A percentile compares a stretch with the other conserved stretches of the same genome.
These are phyloP conservation scores for Pseudogymnoascus sp. DNA, from an alignment of 2,329 filamentous ascomycete genomes.

Conservation along the genomic window DNA sequence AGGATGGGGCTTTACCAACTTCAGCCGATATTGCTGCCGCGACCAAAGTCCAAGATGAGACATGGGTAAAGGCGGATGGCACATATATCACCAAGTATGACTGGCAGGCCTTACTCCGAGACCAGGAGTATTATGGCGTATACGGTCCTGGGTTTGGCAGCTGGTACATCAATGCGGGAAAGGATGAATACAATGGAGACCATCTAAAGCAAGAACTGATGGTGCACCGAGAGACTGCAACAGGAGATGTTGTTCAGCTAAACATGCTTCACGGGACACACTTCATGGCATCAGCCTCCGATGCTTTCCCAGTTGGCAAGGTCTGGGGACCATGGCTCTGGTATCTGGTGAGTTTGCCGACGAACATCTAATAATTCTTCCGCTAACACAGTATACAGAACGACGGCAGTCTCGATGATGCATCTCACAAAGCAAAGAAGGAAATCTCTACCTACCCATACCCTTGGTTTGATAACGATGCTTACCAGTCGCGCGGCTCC, in stretches of 20 bases:
- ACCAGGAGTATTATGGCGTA: constrained; percentile 40
- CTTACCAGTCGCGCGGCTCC: constrained; percentile 42
- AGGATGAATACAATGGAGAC: constrained; percentile 45
- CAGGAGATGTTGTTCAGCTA: constrained; percentile 43
- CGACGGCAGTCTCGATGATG: constrained; percentile 39
- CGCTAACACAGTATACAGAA: constrained; percentile 28
- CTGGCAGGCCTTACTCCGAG: constrained; percentile 34
- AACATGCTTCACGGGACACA: constrained; percentile 49
- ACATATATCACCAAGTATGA: constrained; percentile 37
- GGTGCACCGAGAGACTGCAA: constrained; percentile 42
- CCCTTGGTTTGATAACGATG: constrained; percentile 38
- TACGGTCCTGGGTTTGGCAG: constrained; percentile 42
- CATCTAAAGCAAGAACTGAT: constrained; percentile 46
- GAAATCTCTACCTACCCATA: constrained; percentile 42
- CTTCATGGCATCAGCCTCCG: constrained; percentile 32
- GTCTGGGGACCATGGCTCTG: constrained; percentile 39
- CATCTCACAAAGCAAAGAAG: constrained; percentile 30
- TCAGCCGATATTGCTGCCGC: constrained; percentile 35
- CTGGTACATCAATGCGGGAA: constrained; percentile 44
- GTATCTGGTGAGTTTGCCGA: constrained; percentile 27
- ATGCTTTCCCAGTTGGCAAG: constrained; percentile 34
- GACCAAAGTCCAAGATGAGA: constrained; percentile 47
- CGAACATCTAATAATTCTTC: neutral
- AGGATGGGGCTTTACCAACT: constrained; percentile 38
- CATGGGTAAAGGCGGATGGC: constrained; percentile 41